Base-by-base conservation (phyloP, 805 yeast species). In the Lachancea nothofagi region DNA sequence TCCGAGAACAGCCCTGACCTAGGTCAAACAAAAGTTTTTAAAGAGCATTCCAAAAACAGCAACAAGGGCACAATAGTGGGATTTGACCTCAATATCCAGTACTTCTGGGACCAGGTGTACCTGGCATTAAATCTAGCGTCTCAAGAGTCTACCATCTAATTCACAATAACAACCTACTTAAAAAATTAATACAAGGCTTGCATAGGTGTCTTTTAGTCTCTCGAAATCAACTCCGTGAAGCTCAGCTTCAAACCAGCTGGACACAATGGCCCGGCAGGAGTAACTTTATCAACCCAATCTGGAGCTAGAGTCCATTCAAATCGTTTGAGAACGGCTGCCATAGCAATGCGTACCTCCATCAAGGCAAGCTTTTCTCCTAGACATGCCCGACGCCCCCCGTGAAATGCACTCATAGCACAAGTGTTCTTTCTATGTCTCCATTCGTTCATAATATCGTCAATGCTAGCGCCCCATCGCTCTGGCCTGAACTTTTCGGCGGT, bases 311-410 rank as follows among this genome's bases (percentile, higher is more conserved):
- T 20, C 33, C 76, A 41, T 17, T 59, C 53, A 45, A 61, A 77
- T 2, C 55, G 49, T 20, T 45, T 52, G 10, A 76, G 39, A 9
- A 75, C 48, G 28, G 59, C 61, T 5, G 56, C 51, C 4, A 75
- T 36, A 7, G 71, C 62, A 9, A 65, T 53, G 43, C 70, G 67
- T 20, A 68, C 55, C 48, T 75, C 75, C 28, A 57, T 54, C 7
- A 77, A 54, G 1, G 80, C 81, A 52, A 74, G 67, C 46, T 72
- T 71, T 47, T 77, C 82, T 4, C 83, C 83, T 14, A 77, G 53
- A 52, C 83, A 77, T 0, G 80, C 80, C 32, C 83, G 57, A 46
- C 64, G 71, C 7, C 81, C 70, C 5, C 83, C 83, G 52, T 77
- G 82, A 45, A 77, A 77, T 0, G 79, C 69, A 3, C 77, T 70